A percentile compares a stretch with the other conserved stretches of the same genome.
These are phyloP conservation scores for Camelina neglecta DNA, from an alignment of 345 rosid genomes.

Conservation along the genomic window DNA sequence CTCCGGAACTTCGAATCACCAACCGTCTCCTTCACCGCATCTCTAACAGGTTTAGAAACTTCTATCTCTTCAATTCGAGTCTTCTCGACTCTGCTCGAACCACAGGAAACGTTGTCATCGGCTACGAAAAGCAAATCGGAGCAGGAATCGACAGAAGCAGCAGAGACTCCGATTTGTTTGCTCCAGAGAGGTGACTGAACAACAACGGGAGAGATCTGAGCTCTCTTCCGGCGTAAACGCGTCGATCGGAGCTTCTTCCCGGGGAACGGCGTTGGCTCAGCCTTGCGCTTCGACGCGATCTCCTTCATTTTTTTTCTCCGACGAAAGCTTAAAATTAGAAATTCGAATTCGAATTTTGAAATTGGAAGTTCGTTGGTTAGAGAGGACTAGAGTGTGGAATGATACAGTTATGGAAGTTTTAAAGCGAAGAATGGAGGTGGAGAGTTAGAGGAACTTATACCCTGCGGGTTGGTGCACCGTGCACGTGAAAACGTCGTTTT, in stretches of 20 bases:
- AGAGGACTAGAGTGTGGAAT: slow-evolving; percentile 23
- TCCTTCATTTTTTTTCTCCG: slow-evolving; percentile 41
- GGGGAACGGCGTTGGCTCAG: slow-evolving; percentile 36
- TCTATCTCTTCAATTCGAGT: slow-evolving; percentile 45
- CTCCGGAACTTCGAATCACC: slow-evolving; percentile 48
- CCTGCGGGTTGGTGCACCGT: slow-evolving; percentile 44
- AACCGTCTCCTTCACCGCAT: slow-evolving; percentile 32
- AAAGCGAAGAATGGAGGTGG: slow-evolving; percentile 28
- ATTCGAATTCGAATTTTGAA: slow-evolving; percentile 38
- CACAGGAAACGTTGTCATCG: slow-evolving; percentile 54
- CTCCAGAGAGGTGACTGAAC: slow-evolving; percentile 22
- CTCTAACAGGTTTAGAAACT: slow-evolving; percentile 39
- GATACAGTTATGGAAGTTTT: slow-evolving; percentile 48
- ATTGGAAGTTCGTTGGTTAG: slow-evolving; percentile 40
- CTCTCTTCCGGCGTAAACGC: slow-evolving; percentile 54
- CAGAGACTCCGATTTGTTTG: slow-evolving; percentile 34
- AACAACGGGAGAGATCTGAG: slow-evolving; percentile 49
- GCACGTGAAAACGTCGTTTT: slow-evolving; percentile 37
- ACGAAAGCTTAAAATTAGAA: slow-evolving; percentile 25
- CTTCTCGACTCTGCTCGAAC: slow-evolving; percentile 54
- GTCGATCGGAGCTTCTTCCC: slow-evolving; percentile 63
- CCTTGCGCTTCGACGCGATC: slow-evolving; percentile 44
- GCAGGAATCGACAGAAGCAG: slow-evolving; percentile 50
- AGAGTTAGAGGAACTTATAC: slow-evolving; percentile 30
- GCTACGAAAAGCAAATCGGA: slow-evolving; percentile 44